A percentile compares a stretch with the other conserved stretches of the same genome.
Evolutionary conservation across 1,284 basidiomycete species (phyloP).

Genomic region (Megacollybia platyphylla): DNA sequence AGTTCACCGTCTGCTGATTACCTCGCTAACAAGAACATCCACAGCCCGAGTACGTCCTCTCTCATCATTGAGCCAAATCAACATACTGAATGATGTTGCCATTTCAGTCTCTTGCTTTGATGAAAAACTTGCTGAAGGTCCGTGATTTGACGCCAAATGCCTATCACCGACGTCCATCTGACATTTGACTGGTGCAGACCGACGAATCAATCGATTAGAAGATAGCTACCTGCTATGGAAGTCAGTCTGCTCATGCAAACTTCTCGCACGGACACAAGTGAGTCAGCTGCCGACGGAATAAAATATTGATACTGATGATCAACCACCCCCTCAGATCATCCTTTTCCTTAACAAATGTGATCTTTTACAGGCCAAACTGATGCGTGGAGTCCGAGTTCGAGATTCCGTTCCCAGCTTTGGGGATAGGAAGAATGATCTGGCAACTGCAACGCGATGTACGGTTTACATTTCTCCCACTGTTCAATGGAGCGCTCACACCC

Average conservation of each 20-base stretch:
- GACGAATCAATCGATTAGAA: constrained; percentile 53
- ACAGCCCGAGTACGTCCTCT: constrained; percentile 17
- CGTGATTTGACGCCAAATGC: neutral
- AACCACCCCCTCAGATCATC: constrained; percentile 9
- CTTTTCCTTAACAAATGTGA: constrained; percentile 54
- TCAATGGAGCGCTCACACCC: neutral
- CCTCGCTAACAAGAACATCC: constrained; percentile 5
- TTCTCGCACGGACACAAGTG: constrained; percentile 45
- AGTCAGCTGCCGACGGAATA: constrained; percentile 5
- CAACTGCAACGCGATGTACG: constrained; percentile 48
- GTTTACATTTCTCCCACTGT: constrained; percentile 8
- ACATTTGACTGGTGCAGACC: constrained; percentile 21
- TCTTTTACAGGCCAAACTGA: constrained; percentile 53
- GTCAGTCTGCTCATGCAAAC: constrained; percentile 48
- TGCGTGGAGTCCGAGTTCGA: constrained; percentile 42
- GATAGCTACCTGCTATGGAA: constrained; percentile 66
- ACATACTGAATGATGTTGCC: constrained; percentile 6
- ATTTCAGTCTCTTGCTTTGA: constrained; percentile 55
- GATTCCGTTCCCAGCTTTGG: constrained; percentile 54
- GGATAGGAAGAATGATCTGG: constrained; percentile 43
- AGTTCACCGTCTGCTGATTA: constrained; percentile 8
- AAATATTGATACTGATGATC: neutral
- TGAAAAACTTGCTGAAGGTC: constrained; percentile 47
- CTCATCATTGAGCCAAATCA: constrained; percentile 3
- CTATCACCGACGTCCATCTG: neutral